Evolutionary conservation across 140 eudicot genomes (phyloP).

Genomic region (Cichorium intybus): DNA sequence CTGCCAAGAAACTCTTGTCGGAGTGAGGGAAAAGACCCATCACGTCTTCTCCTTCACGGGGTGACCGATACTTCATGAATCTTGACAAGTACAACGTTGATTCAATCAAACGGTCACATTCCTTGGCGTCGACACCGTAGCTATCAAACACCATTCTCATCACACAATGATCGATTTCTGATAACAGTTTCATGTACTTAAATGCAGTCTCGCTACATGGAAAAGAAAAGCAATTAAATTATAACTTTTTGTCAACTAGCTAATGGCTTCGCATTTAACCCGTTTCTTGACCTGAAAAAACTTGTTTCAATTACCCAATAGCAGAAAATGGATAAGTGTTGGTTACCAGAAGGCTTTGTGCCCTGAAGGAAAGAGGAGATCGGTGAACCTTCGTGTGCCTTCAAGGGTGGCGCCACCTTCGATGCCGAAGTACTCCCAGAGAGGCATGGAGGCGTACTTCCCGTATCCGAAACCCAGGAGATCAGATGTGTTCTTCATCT

Average conservation of each 20-base stretch:
- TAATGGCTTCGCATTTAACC: background rate
- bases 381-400: conserved; percentile 25
- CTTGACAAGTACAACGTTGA: conserved; percentile 21
- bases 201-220: conserved; percentile 12
- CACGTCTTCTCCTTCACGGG: conserved; percentile 1
- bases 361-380: conserved; percentile 32
- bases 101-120: background rate
- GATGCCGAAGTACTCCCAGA: conserved; percentile 27
- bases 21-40: conserved; percentile 27
- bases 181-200: conserved; percentile 22
- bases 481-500: conserved; percentile 23
- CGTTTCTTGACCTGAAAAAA: background rate
- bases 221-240: background rate
- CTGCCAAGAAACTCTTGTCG: conserved; percentile 30
- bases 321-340: background rate
- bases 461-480: conserved; percentile 35
- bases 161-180: conserved; percentile 22
- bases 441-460: conserved; percentile 21
- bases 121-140: conserved; percentile 23
- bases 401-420: conserved; percentile 22
- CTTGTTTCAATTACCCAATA: background rate
- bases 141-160: conserved; percentile 38
- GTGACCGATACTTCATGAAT: conserved; percentile 27
- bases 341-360: conserved; percentile 29
- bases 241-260: background rate